These are phyloP conservation scores for Cladosporium sp. DNA, from an alignment of 2,329 filamentous ascomycete species.

Conservation along the genomic window DNA sequence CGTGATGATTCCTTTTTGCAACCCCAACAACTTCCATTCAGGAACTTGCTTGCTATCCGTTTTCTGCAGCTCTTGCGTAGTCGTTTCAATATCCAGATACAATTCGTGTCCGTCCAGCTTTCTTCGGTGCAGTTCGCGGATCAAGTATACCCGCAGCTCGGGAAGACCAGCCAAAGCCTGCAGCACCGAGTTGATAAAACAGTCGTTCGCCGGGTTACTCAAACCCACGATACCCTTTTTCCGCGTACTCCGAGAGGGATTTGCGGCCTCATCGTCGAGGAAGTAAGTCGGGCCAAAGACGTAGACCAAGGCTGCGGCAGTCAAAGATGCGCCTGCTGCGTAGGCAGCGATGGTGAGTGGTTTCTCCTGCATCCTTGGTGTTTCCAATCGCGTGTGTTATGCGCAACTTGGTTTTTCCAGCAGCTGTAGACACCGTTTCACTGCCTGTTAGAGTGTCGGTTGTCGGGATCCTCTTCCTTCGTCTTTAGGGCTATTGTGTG, in stretches of 20 bases:
- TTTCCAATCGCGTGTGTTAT: neutral
- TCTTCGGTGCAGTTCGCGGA: constrained; percentile 82
- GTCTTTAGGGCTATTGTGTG: constrained; percentile 4
- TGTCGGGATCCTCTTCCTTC: too few species aligned
- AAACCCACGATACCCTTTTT: constrained; percentile 89
- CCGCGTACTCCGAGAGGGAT: constrained; percentile 54
- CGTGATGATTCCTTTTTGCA: constrained; percentile 81
- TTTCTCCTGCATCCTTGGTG: constrained; percentile 73
- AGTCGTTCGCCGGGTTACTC: constrained; percentile 81
- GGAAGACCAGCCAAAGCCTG: constrained; percentile 88
- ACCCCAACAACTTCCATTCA: constrained; percentile 49
- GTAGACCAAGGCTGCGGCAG: constrained; percentile 91
- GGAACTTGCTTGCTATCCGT: constrained; percentile 39
- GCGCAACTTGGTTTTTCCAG: too few species aligned
- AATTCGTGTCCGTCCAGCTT: constrained; percentile 72
- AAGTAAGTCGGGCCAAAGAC: constrained; percentile 98
- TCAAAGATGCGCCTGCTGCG: constrained; percentile 90
- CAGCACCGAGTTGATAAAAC: constrained; percentile 85
- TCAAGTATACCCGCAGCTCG: constrained; percentile 85
- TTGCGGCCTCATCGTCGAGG: constrained; percentile 72
- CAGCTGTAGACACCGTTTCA: too few species aligned
- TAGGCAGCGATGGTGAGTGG: constrained; percentile 82
- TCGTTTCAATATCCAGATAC: constrained; percentile 58
- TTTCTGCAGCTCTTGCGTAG: constrained; percentile 56
- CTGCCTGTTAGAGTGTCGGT: too few species aligned